phyloP scores from a whole-genome alignment of 352 stramenopile genomes.

The Globisporangium irregulare region DNA sequence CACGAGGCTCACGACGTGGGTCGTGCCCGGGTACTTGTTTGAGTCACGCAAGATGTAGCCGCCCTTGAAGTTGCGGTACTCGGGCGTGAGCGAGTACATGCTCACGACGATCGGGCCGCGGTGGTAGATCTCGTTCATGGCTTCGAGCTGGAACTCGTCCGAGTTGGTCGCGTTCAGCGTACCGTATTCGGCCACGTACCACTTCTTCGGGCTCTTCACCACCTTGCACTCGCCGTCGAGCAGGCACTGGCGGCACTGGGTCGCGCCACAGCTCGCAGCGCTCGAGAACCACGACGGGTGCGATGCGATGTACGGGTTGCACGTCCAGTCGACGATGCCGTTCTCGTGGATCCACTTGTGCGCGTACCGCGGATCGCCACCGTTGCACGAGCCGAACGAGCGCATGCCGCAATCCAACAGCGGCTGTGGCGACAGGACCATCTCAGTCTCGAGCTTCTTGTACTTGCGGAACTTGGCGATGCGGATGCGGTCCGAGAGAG shows the following conservation, averaged over 20 bases:
- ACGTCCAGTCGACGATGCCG: conserved; percentile 78
- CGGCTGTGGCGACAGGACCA: conserved; percentile 65
- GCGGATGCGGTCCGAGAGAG: conserved; percentile 75
- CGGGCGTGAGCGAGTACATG: conserved; percentile 79
- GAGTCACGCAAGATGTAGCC: conserved; percentile 90
- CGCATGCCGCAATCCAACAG: conserved; percentile 79
- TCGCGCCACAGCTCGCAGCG: conserved; percentile 45
- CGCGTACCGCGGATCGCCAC: conserved; percentile 75
- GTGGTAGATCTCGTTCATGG: conserved; percentile 96
- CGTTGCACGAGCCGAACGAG: conserved; percentile 72
- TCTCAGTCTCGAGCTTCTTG: conserved; percentile 46
- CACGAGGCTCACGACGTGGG: conserved; percentile 94
- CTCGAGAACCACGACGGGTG: conserved; percentile 73
- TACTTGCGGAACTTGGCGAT: conserved; percentile 67
- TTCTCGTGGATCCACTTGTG: conserved; percentile 86
- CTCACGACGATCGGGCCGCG: conserved; percentile 93
- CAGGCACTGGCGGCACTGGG: conserved; percentile 65
- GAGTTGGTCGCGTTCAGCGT: conserved; percentile 71
- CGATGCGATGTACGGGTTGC: conserved; percentile 78
- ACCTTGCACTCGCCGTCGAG: conserved; percentile 61
- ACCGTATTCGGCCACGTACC: conserved; percentile 68
- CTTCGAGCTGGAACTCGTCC: conserved; percentile 65
- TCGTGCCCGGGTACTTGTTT: conserved; percentile 67
- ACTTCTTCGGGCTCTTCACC: conserved; percentile 56
- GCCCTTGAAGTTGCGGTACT: conserved; percentile 88